Percentiles rank a stretch among this genome's conserved stretches.
Evolutionary conservation across 73 alveolate species (phyloP).

Genomic region (Durusdinium trenchii): DNA sequence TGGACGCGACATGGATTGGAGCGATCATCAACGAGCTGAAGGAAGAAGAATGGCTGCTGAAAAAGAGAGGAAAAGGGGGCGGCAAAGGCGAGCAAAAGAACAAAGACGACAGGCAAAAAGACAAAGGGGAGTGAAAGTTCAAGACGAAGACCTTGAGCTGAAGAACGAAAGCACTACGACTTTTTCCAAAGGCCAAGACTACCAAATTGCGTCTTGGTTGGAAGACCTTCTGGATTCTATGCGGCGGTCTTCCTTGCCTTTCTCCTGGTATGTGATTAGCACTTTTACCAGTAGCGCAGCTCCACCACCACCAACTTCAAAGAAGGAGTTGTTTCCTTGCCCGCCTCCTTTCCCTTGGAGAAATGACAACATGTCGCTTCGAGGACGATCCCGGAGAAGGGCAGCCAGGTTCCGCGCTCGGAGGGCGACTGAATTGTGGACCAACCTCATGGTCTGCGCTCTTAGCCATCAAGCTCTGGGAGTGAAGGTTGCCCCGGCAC

Average conservation of each 20-base stretch:
- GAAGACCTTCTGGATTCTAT: no score
- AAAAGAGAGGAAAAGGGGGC: neutral
- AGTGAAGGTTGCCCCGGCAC: neutral
- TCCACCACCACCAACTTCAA: neutral
- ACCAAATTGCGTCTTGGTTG: neutral
- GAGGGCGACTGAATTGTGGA: no score
- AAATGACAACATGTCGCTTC: neutral
- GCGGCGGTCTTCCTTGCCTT: neutral
- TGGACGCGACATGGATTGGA: neutral
- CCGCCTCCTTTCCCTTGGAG: conserved; percentile 26
- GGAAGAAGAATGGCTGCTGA: conserved; percentile 15
- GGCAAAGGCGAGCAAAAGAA: neutral
- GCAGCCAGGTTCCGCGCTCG: no score
- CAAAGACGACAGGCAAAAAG: neutral
- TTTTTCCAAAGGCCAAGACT: neutral
- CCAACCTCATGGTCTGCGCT: conserved; percentile 14
- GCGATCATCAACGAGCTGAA: conserved; percentile 20
- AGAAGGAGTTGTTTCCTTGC: neutral
- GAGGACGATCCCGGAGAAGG: no score
- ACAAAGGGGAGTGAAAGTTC: neutral
- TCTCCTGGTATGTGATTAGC: neutral
- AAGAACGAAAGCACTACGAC: neutral
- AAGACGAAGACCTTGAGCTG: neutral
- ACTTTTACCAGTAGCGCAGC: neutral
- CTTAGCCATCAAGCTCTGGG: neutral